Evolutionary conservation across 164 flowering plant genomes (phyloP).

Genomic region (Aristolochia contorta): DNA sequence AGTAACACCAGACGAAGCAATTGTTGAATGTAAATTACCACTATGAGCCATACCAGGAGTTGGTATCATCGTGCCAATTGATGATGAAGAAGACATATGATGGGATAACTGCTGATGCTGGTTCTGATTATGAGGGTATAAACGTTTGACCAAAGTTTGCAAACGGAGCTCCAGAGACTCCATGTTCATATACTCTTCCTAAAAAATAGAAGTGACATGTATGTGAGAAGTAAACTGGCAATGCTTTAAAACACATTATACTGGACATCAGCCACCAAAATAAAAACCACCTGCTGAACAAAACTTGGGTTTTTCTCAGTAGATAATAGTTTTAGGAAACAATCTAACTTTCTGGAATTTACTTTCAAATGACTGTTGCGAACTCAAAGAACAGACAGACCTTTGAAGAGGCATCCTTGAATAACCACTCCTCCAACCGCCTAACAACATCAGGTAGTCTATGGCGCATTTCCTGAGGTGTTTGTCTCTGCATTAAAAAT

Average conservation of each 20-base stretch:
- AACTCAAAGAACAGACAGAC: conserved; percentile 22
- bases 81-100: conserved; percentile 46
- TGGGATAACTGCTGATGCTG: conserved; percentile 44
- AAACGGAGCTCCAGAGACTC: conserved; percentile 68
- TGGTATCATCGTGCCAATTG: conserved; percentile 87
- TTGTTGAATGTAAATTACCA: conserved; percentile 43
- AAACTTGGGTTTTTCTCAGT: neutral
- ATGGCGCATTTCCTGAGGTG: conserved; percentile 13
- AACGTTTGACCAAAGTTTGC: conserved; percentile 28
- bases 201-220: conserved; percentile 3
- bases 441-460: conserved; percentile 48
- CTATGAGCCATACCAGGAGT: conserved; percentile 82
- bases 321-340: too few species aligned
- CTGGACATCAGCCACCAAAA: too few species aligned
- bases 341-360: too few species aligned
- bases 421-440: conserved; percentile 66
- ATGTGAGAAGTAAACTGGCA: neutral
- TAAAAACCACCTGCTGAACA: neutral
- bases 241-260: neutral
- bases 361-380: neutral
- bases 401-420: conserved; percentile 43
- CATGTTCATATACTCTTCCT: conserved; percentile 84
- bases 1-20: conserved; percentile 41
- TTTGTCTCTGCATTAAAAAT: conserved; percentile 11
- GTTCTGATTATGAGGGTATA: conserved; percentile 23